A percentile compares a stretch with the other conserved stretches of the same genome.
These are phyloP conservation scores for Linnemannia schmuckeri DNA, from an alignment of 192 early-diverging fungal genomes.

Conservation along the genomic window DNA sequence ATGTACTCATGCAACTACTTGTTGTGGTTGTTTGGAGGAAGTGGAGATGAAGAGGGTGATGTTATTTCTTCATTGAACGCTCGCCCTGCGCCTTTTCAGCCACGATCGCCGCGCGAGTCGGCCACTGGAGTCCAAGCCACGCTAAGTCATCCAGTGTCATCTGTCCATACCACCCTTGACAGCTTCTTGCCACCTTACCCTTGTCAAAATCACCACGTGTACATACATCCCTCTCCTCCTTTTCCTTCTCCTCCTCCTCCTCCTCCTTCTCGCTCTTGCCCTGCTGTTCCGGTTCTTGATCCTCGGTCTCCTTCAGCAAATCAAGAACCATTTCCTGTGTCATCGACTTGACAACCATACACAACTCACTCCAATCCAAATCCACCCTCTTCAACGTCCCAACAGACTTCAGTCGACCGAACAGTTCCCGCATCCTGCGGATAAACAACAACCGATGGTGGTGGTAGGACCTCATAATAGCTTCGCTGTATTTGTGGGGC, in stretches of 20 bases:
- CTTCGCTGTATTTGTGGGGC: neutral
- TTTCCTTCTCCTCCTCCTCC: neutral
- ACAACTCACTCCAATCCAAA: neutral
- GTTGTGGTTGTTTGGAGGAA: neutral
- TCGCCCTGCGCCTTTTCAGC: neutral
- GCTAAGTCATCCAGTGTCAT: neutral
- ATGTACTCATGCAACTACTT: neutral
- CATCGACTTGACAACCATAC: neutral
- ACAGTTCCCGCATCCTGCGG: neutral
- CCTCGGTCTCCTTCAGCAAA: neutral
- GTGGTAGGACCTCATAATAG: neutral
- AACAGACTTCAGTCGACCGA: neutral
- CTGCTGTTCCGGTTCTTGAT: neutral
- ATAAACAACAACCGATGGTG: neutral
- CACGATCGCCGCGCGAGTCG: neutral
- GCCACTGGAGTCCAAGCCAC: constrained; percentile 1
- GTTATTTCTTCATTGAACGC: neutral
- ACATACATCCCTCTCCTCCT: neutral
- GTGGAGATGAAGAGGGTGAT: neutral
- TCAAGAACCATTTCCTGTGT: neutral
- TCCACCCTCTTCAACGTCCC: neutral
- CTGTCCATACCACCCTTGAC: neutral
- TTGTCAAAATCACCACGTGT: no score
- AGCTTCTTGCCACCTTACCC: neutral
- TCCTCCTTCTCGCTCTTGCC: neutral